Evolutionary conservation across 225 moss, liverwort and hornwort species (phyloP).

Genomic region (Bryum argenteum): DNA sequence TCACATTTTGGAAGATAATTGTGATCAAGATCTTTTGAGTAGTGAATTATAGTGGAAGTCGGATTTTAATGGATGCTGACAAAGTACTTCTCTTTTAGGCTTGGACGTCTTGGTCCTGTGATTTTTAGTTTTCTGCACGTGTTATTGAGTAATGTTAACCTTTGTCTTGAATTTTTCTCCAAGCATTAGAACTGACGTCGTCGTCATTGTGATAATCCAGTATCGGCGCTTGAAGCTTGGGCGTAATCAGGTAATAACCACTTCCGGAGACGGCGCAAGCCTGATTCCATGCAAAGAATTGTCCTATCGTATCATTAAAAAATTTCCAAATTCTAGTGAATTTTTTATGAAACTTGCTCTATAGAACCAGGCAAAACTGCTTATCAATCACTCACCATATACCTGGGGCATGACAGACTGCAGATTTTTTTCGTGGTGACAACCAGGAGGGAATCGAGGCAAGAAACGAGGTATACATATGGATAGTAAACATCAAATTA

Average conservation of each 20-base stretch:
- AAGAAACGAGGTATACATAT: conserved; percentile 64
- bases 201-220: conserved; percentile 41
- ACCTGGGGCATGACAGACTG: conserved; percentile 44
- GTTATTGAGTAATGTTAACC: neutral
- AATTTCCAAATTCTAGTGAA: conserved; percentile 1
- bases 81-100: no score
- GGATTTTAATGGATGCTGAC: neutral
- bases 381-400: conserved; percentile 9
- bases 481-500: neutral
- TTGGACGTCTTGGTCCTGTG: neutral
- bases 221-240: conserved; percentile 80
- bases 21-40: neutral
- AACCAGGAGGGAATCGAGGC: conserved; percentile 82
- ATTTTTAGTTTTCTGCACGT: neutral
- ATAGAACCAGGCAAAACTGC: conserved; percentile 16
- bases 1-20: neutral
- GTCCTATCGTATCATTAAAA: neutral
- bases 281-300: neutral
- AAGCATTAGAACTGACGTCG: conserved; percentile 16
- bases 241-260: conserved; percentile 61
- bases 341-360: neutral
- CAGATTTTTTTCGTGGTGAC: conserved; percentile 79
- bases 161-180: neutral
- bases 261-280: conserved; percentile 5
- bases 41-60: neutral